Conservation (phyloP, 1,284 basidiomycete genomes). For the Fomitopsis palustris region DNA sequence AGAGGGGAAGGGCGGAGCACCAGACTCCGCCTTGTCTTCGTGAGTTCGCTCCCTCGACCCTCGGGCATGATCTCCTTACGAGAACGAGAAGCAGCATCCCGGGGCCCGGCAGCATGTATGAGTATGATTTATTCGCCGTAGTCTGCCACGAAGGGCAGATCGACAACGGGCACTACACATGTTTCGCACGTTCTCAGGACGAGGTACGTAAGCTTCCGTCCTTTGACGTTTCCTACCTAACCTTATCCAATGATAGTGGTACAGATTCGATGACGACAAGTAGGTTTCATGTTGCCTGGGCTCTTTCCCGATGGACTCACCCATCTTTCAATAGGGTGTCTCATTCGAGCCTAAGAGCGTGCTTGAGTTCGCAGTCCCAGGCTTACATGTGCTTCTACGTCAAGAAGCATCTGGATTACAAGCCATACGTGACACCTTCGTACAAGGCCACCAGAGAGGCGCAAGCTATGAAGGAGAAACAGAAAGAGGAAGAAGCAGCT, state of each 20-base stretch:
- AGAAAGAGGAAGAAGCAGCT: constrained; percentile 50
- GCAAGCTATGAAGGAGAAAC: constrained; percentile 63
- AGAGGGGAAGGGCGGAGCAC: constrained; percentile 29
- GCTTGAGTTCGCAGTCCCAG: constrained; percentile 56
- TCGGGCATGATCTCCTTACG: not conserved
- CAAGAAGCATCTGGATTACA: constrained; percentile 82
- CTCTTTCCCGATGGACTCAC: not conserved
- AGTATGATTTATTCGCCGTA: constrained; percentile 92
- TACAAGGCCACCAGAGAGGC: constrained; percentile 69
- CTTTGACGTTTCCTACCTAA: not conserved
- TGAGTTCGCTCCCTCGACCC: constrained; percentile 24
- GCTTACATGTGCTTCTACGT: constrained; percentile 95
- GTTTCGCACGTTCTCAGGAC: constrained; percentile 73
- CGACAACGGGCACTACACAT: constrained; percentile 93
- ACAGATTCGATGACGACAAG: constrained; percentile 94
- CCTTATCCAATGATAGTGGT: constrained; percentile 62
- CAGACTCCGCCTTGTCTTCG: constrained; percentile 24
- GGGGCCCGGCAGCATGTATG: constrained; percentile 72
- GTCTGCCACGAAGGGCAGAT: constrained; percentile 95
- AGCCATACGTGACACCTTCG: constrained; percentile 60
- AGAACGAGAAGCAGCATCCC: constrained; percentile 29
- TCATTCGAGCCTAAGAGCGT: constrained; percentile 61
- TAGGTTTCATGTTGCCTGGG: constrained; percentile 23
- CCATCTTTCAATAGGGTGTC: constrained; percentile 51
- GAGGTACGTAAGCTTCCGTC: constrained; percentile 47